Evolutionary conservation across 192 early-diverging fungal genomes (phyloP).

Genomic region (Funneliformis geosporum): DNA sequence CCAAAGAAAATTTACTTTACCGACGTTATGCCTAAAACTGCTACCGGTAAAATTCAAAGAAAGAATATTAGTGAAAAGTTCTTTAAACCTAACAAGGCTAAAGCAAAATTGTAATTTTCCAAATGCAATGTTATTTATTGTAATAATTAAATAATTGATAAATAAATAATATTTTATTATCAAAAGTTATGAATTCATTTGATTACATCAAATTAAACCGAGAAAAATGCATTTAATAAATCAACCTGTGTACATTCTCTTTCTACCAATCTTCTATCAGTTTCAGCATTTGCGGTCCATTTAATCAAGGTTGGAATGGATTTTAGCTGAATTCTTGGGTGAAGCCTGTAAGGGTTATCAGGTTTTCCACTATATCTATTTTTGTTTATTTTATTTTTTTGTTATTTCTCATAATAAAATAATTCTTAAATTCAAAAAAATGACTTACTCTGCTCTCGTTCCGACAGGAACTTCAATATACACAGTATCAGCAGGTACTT

Average conservation of each 20-base stretch:
- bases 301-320: constrained; percentile 24
- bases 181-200: too few species aligned
- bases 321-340: constrained; percentile 8
- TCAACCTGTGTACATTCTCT: constrained; percentile 1
- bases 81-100: constrained; percentile 37
- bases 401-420: neutral
- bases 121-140: neutral
- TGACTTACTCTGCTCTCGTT: constrained; percentile 11
- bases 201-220: neutral
- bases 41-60: constrained; percentile 75
- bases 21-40: constrained; percentile 65
- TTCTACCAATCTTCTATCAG: constrained; percentile 15
- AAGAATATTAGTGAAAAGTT: constrained; percentile 62
- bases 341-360: constrained; percentile 6
- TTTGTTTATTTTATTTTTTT: neutral
- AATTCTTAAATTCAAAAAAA: neutral
- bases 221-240: constrained; percentile 7
- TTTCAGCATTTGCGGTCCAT: neutral
- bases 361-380: constrained; percentile 1
- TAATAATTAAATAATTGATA: too few species aligned
- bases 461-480: constrained; percentile 27
- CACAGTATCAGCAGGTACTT: neutral
- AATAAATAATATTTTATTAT: too few species aligned
- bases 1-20: constrained; percentile 73
- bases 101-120: constrained; percentile 6